phyloP scores from a whole-genome alignment of 768 basidiomycete species.

The Megacollybia marginata region DNA sequence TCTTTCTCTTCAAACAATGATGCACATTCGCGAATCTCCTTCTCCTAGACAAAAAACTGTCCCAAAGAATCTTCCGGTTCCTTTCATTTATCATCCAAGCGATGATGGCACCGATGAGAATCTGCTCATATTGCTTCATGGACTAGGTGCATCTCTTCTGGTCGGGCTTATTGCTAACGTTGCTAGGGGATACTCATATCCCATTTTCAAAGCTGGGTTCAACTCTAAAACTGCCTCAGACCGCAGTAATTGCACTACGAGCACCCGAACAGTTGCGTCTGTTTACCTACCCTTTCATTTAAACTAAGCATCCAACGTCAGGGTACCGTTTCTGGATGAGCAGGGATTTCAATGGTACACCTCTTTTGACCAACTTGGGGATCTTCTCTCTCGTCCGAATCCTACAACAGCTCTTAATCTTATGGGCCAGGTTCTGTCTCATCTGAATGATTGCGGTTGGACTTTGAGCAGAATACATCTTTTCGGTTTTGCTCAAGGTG shows the following conservation, averaged over 20 bases:
- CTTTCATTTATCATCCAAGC: slow-evolving; percentile 65
- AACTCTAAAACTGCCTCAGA: slow-evolving; percentile 80
- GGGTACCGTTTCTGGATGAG: slow-evolving; percentile 74
- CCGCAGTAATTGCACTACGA: slow-evolving; percentile 73
- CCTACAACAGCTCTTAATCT: slow-evolving; percentile 61
- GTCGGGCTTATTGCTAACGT: neutral
- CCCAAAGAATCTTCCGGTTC: slow-evolving; percentile 17
- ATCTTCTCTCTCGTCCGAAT: slow-evolving; percentile 60
- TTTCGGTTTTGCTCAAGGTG: slow-evolving; percentile 88
- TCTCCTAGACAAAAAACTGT: slow-evolving; percentile 17
- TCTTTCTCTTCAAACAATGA: too few species aligned
- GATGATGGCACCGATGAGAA: slow-evolving; percentile 85
- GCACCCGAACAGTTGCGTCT: slow-evolving; percentile 64
- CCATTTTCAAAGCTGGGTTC: slow-evolving; percentile 73
- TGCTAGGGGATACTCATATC: slow-evolving; percentile 67
- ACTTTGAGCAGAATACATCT: slow-evolving; percentile 63
- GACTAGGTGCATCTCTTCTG: slow-evolving; percentile 52
- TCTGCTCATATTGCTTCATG: slow-evolving; percentile 76
- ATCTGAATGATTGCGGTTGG: slow-evolving; percentile 66
- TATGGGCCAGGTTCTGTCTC: slow-evolving; percentile 41
- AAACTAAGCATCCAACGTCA: slow-evolving; percentile 17
- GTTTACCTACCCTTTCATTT: neutral
- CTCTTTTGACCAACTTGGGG: slow-evolving; percentile 76
- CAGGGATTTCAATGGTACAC: slow-evolving; percentile 82
- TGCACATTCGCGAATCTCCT: slow-evolving; percentile 19